Evolutionary conservation across 2,329 filamentous ascomycete genomes (phyloP).

Genomic region (Monosporascus cannonballus): DNA sequence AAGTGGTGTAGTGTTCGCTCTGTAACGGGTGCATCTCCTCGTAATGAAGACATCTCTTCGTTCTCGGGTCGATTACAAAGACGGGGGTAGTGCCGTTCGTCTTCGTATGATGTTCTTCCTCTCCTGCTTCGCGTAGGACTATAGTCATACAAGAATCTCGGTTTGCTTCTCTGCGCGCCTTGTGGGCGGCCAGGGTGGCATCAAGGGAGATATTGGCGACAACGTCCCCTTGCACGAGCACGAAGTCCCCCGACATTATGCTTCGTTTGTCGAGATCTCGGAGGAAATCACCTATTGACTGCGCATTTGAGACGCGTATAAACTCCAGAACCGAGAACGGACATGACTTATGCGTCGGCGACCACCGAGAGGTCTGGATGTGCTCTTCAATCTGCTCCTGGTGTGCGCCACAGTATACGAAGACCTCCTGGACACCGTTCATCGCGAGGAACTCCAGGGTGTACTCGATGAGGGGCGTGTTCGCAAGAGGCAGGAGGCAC

Average conservation of each 20-base stretch:
- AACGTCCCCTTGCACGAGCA: slow-evolving; percentile 87
- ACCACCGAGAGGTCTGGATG: slow-evolving; percentile 70
- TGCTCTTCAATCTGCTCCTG: slow-evolving; percentile 83
- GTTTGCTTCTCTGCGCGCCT: slow-evolving; percentile 72
- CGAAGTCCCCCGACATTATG: slow-evolving; percentile 82
- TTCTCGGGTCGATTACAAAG: slow-evolving; percentile 78
- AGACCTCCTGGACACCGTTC: slow-evolving; percentile 91
- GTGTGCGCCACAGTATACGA: slow-evolving; percentile 85
- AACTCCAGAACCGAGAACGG: slow-evolving; percentile 79
- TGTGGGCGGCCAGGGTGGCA: slow-evolving; percentile 68
- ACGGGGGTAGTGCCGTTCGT: slow-evolving; percentile 68
- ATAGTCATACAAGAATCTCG: slow-evolving; percentile 98
- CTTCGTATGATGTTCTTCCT: slow-evolving; percentile 67
- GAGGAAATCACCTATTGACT: slow-evolving; percentile 88
- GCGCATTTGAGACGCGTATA: slow-evolving; percentile 75
- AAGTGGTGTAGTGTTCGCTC: slow-evolving; percentile 57
- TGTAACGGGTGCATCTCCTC: slow-evolving; percentile 76
- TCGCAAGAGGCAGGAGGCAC: slow-evolving; percentile 90
- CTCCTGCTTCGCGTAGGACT: slow-evolving; percentile 73
- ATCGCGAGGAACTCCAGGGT: slow-evolving; percentile 94
- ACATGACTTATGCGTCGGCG: slow-evolving; percentile 46
- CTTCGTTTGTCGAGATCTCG: slow-evolving; percentile 84
- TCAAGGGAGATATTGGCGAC: slow-evolving; percentile 88
- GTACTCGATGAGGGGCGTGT: slow-evolving; percentile 93
- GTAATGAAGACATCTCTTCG: slow-evolving; percentile 83